A percentile compares a stretch with the other conserved stretches of the same genome.
Evolutionary conservation across 495 filamentous ascomycete genomes (phyloP).

Genomic region (Hypoxylon cercidicola): DNA sequence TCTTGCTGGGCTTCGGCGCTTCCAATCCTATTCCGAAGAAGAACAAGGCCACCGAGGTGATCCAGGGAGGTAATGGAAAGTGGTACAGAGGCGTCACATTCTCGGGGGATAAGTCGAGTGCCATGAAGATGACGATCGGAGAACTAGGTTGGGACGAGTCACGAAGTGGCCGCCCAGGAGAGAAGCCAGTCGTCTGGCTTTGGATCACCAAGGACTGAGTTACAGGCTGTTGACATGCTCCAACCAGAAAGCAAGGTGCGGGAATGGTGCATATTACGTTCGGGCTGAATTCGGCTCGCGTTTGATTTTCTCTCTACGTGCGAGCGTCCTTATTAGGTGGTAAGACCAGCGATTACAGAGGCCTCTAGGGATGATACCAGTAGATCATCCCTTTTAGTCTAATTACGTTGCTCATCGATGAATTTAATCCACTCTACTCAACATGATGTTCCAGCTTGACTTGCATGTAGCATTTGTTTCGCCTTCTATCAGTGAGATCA

Average conservation of each 20-base stretch:
- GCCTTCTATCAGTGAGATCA: too few relatives aligned
- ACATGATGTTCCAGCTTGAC: too few relatives aligned
- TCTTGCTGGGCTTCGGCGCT: constrained; percentile 60
- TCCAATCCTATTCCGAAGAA: constrained; percentile 49
- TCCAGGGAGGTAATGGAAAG: constrained; percentile 48
- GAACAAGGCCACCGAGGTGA: constrained; percentile 57
- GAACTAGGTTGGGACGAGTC: constrained; percentile 52
- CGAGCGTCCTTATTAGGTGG: too few relatives aligned
- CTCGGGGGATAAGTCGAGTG: constrained; percentile 39
- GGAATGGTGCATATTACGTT: background rate
- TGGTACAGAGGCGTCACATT: constrained; percentile 52
- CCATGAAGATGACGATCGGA: constrained; percentile 44
- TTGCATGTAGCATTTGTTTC: too few relatives aligned
- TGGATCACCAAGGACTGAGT: constrained; percentile 54
- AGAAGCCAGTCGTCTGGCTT: constrained; percentile 53
- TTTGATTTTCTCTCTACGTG: too few relatives aligned
- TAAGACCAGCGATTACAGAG: background rate
- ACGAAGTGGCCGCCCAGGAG: constrained; percentile 46
- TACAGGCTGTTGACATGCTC: background rate
- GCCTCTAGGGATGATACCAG: too few relatives aligned
- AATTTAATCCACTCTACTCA: too few relatives aligned
- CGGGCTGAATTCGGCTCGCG: too few relatives aligned
- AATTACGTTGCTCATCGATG: too few relatives aligned
- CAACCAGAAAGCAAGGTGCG: background rate
- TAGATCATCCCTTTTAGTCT: too few relatives aligned